Percentiles rank a stretch among this genome's conserved stretches.
Evolutionary conservation across 1,139 yeast genomes (phyloP).

Genomic region (Candida pseudoviswanathii): DNA sequence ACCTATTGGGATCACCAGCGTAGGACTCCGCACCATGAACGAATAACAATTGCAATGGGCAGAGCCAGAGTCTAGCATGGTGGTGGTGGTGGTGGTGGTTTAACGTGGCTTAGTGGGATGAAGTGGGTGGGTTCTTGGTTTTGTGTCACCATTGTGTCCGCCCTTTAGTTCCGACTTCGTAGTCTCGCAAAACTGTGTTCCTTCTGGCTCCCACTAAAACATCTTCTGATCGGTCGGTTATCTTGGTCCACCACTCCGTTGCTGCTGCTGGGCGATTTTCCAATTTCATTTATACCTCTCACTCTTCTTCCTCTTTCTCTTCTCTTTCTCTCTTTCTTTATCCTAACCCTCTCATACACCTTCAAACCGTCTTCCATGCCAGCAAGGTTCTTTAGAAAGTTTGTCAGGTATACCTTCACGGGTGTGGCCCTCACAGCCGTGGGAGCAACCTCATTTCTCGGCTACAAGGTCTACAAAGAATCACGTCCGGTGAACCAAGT

Average conservation of each 20-base stretch:
- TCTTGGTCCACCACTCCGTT: not conserved
- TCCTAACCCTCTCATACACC: not conserved
- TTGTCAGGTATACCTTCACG: conserved; percentile 2
- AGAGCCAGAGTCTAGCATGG: no score
- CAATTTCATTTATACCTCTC: not conserved
- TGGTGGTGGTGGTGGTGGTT: not conserved
- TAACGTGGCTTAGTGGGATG: not conserved
- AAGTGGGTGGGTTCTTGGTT: not conserved
- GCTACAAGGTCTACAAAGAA: conserved; percentile 59
- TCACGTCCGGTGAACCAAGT: conserved; percentile 58
- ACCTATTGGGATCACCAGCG: no score
- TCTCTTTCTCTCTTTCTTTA: not conserved
- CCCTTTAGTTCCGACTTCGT: not conserved
- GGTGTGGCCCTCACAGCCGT: conserved; percentile 6
- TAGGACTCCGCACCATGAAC: no score
- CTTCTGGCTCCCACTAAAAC: not conserved
- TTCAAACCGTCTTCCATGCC: not conserved
- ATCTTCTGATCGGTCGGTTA: no score
- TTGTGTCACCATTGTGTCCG: not conserved
- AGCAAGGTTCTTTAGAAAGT: conserved; percentile 3
- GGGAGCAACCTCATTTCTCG: conserved; percentile 31
- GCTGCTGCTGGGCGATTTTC: not conserved
- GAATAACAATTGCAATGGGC: no score
- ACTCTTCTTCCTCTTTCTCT: not conserved
- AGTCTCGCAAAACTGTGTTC: conserved; percentile 1